Evolutionary conservation across 805 yeast species (phyloP), one percentile per base, ranked within the genome.

Genomic region (Wickerhamomyces subpelliculosus): DNA sequence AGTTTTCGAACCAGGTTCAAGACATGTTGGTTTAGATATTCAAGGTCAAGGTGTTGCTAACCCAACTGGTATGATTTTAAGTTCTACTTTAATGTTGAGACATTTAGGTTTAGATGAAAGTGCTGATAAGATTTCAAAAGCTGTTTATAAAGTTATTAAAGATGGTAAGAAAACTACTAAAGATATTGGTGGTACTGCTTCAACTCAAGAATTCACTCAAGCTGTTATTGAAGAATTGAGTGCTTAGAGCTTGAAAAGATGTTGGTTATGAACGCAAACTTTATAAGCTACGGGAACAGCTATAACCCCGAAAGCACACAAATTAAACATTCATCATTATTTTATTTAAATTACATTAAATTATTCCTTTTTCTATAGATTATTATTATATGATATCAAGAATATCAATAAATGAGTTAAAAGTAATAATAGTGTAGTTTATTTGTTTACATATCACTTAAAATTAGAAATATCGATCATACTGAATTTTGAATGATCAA

Each of bases 1-100:
- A 40, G 94, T 90, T 45, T 90, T 93, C 67, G 98, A 90, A 75
- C 97, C 98, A 57, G 98, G 97, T 70, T 89, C 97, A 72, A 85
- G 98, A 77, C 97, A 89, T 73, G 97, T 89, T 58, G 97, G 97
- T 68, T 75, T 90, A 55, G 97, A 90, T 67, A 85, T 93, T 64
- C 75, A 85, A 74, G 97, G 95, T 61, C 78, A 85, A 68, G 84
- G 87, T 73, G 75, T 86, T 48, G 97, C 97, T 49, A 90, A 90
- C 80, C 98, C 98, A 63, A 86, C 97, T 45, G 97, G 96, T 53
- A 84, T 90, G 90, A 84, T 90, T 57, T 73, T 93, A 58, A 86
- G 96, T 43, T 77, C 96, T 33, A 69, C 89, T 47, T 79, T 90
- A 83, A 66, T 90, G 81, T 78, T 90, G 70, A 85, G 96, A 72